Evolutionary conservation across 768 basidiomycete species (phyloP).

Genomic region (Termitomyces sp.): DNA sequence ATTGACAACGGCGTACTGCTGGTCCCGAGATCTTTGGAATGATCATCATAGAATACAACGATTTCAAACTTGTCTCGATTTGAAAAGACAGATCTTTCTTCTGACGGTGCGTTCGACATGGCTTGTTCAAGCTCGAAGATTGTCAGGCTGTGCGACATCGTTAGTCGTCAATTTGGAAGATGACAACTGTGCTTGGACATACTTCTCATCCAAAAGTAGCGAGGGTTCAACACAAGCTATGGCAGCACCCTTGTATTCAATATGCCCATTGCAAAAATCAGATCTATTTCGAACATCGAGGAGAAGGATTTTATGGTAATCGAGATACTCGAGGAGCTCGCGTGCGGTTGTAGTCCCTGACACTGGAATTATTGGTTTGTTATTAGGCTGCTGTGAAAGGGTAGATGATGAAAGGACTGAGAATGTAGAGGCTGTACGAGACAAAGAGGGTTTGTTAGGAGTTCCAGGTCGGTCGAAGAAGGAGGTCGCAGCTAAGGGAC

Average conservation of each 20-base stretch:
- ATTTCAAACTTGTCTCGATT: slow-evolving; percentile 88
- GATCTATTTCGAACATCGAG: slow-evolving; percentile 79
- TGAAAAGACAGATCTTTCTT: slow-evolving; percentile 69
- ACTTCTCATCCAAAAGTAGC: slow-evolving; percentile 66
- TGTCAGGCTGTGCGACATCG: slow-evolving; percentile 44
- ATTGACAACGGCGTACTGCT: slow-evolving; percentile 47
- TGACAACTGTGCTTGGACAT: slow-evolving; percentile 21
- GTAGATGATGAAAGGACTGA: slow-evolving; percentile 19
- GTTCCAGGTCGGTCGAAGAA: slow-evolving; percentile 57
- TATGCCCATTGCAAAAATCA: slow-evolving; percentile 71
- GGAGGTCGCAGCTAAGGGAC: slow-evolving; percentile 64
- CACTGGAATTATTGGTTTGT: slow-evolving; percentile 46
- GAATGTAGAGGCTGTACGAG: slow-evolving; percentile 36
- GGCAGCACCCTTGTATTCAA: slow-evolving; percentile 45
- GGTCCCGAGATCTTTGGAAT: slow-evolving; percentile 46
- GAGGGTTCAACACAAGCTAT: slow-evolving; percentile 84
- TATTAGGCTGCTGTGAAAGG: slow-evolving; percentile 25
- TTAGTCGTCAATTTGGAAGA: neutral
- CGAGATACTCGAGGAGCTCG: slow-evolving; percentile 53
- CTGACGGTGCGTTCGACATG: slow-evolving; percentile 60
- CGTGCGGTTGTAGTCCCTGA: slow-evolving; percentile 56
- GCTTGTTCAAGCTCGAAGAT: slow-evolving; percentile 67
- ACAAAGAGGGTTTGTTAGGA: slow-evolving; percentile 32
- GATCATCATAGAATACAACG: slow-evolving; percentile 77
- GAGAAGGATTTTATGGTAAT: slow-evolving; percentile 57